These are phyloP conservation scores for Aspergillus sp. DNA, from an alignment of 2,329 filamentous ascomycete genomes.

Conservation along the genomic window DNA sequence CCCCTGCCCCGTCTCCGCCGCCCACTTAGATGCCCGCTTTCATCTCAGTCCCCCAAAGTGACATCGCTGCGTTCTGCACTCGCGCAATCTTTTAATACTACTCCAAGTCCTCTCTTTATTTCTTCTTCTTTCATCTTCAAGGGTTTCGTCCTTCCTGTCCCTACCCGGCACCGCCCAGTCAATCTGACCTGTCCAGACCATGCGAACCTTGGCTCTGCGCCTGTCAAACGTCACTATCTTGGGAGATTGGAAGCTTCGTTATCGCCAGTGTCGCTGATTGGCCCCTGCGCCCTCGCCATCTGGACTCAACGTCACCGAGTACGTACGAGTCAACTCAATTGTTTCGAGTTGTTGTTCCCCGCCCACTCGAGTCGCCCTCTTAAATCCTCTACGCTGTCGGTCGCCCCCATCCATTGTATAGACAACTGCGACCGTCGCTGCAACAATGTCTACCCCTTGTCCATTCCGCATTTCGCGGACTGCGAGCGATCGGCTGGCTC, in stretches of 20 bases:
- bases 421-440: background rate
- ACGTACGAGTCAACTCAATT: background rate
- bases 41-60: background rate
- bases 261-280: conserved; percentile 12
- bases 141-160: background rate
- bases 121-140: background rate
- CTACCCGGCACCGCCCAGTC: background rate
- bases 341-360: background rate
- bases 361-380: background rate
- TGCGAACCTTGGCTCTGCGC: conserved; percentile 23
- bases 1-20: conserved; percentile 2
- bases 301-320: conserved; percentile 14
- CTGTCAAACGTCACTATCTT: conserved; percentile 7
- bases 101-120: background rate
- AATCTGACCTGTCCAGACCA: conserved; percentile 17
- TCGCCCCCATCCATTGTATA: background rate
- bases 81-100: background rate
- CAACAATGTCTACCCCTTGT: conserved; percentile 20
- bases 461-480: conserved; percentile 35
- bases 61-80: conserved; percentile 3
- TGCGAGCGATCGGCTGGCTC: conserved; percentile 31
- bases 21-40: conserved; percentile 6
- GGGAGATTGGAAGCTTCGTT: conserved; percentile 11
- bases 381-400: background rate
- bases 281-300: conserved; percentile 9